Percentiles rank a stretch among this genome's conserved stretches.
Conservation (phyloP, 2,329 filamentous ascomycete species). For the Talaromyces atroroseus region DNA sequence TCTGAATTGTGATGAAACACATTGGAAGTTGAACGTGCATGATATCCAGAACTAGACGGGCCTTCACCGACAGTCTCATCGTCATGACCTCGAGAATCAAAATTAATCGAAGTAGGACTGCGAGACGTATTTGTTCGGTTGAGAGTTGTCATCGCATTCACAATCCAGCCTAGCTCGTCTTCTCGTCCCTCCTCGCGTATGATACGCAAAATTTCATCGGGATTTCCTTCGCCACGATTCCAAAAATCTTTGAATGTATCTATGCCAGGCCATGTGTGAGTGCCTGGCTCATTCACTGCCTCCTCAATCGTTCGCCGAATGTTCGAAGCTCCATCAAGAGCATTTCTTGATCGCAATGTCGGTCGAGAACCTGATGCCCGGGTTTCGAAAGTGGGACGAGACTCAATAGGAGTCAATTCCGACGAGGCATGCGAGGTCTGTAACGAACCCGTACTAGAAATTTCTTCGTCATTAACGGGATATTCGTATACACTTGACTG, state of each 20-base stretch:
- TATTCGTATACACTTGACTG: slow-evolving; percentile 12
- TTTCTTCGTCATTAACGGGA: slow-evolving; percentile 8
- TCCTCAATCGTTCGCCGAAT: slow-evolving; percentile 47
- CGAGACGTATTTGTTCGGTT: slow-evolving; percentile 11
- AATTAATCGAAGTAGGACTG: background rate
- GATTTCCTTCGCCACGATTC: slow-evolving; percentile 55
- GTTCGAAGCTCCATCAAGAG: slow-evolving; percentile 40
- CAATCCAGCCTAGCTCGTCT: slow-evolving; percentile 56
- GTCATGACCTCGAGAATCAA: background rate
- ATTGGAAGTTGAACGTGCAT: background rate
- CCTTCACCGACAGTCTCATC: slow-evolving; percentile 1
- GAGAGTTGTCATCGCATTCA: slow-evolving; percentile 46
- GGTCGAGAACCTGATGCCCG: slow-evolving; percentile 28
- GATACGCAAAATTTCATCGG: slow-evolving; percentile 54
- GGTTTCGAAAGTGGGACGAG: slow-evolving; percentile 7
- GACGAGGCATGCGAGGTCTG: slow-evolving; percentile 1
- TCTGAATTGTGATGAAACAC: background rate
- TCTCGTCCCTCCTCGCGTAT: slow-evolving; percentile 57
- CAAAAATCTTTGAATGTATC: slow-evolving; percentile 53
- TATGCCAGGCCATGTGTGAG: slow-evolving; percentile 26
- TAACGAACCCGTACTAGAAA: background rate
- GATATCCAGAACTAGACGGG: background rate
- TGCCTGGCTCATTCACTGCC: slow-evolving; percentile 9
- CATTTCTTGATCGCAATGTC: slow-evolving; percentile 43
- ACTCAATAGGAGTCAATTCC: slow-evolving; percentile 1